Evolutionary conservation across 257 asterid genomes (phyloP).

Genomic region (Plantago major): DNA sequence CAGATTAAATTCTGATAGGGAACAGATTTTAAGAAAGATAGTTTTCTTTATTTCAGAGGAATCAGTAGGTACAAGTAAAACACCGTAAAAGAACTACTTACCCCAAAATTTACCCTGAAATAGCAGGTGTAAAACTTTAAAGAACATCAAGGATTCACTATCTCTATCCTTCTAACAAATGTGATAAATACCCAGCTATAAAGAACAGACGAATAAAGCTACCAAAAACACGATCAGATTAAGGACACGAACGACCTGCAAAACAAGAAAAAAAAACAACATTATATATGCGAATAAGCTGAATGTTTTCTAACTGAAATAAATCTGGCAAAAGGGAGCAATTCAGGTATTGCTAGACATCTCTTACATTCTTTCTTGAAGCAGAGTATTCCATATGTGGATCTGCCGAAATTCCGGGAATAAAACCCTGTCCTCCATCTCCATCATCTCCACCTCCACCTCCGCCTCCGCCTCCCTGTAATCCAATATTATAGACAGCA

Average conservation of each 20-base stretch:
- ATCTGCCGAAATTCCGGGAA: slow-evolving; percentile 20
- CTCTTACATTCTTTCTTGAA: slow-evolving; percentile 40
- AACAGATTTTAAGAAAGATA: no score
- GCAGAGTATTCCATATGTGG: slow-evolving; percentile 58
- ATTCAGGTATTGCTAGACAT: not conserved
- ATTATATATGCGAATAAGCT: slow-evolving; percentile 2
- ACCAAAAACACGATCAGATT: slow-evolving; percentile 22
- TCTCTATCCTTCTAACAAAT: slow-evolving; percentile 18
- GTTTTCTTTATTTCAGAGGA: no score
- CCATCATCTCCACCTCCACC: no score
- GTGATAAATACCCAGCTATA: slow-evolving; percentile 10
- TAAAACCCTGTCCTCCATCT: slow-evolving; percentile 51
- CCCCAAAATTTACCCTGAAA: slow-evolving; percentile 18
- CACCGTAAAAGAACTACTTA: not conserved
- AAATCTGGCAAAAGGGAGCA: not conserved
- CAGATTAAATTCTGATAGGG: not conserved
- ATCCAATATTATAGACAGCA: slow-evolving; percentile 67
- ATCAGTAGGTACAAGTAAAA: slow-evolving; percentile 4
- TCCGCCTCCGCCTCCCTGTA: slow-evolving; percentile 27
- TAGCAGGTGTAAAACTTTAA: slow-evolving; percentile 13
- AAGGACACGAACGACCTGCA: slow-evolving; percentile 35
- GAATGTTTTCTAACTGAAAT: no score
- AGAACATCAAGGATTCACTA: slow-evolving; percentile 12
- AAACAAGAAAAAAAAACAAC: not conserved
- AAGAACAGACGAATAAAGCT: slow-evolving; percentile 26